Percentiles rank a stretch among this genome's conserved stretches.
phyloP scores from a whole-genome alignment of 306 rosid genomes.

The Senna tora region DNA sequence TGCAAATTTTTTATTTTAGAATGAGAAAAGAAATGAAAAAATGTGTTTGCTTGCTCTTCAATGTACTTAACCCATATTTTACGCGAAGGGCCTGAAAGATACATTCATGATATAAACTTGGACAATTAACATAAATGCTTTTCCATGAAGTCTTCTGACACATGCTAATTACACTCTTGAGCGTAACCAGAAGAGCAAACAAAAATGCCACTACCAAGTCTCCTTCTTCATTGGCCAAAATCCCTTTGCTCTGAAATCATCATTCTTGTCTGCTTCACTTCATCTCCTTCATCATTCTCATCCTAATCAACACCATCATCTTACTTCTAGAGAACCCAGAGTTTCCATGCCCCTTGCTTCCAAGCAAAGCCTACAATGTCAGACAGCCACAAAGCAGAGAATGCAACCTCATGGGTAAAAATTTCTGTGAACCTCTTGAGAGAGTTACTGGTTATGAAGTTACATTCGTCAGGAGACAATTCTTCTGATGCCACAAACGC shows the following conservation, averaged over 20 bases:
- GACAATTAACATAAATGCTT: neutral
- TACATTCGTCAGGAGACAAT: neutral
- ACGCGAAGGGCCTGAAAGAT: neutral
- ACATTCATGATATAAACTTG: neutral
- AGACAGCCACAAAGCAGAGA: neutral
- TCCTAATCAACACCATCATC: neutral
- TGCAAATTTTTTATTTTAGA: too few relatives aligned
- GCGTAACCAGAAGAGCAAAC: too few relatives aligned
- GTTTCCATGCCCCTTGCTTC: neutral
- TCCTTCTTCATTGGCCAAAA: conserved; percentile 33
- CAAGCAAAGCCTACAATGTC: neutral
- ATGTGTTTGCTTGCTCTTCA: neutral
- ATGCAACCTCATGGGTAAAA: neutral
- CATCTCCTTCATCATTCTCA: conserved; percentile 42
- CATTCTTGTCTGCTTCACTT: conserved; percentile 52
- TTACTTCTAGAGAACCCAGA: conserved; percentile 19
- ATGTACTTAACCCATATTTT: neutral
- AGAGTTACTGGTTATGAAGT: neutral
- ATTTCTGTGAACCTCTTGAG: neutral
- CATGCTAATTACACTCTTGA: too few relatives aligned
- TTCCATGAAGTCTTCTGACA: too few relatives aligned
- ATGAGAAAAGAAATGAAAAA: neutral
- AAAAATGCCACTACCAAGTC: neutral
- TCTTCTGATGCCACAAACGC: neutral
- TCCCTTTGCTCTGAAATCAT: conserved; percentile 47